Evolutionary conservation across 768 basidiomycete genomes (phyloP), one percentile per base, ranked within the genome.

Genomic region (Dendrothele bispora): DNA sequence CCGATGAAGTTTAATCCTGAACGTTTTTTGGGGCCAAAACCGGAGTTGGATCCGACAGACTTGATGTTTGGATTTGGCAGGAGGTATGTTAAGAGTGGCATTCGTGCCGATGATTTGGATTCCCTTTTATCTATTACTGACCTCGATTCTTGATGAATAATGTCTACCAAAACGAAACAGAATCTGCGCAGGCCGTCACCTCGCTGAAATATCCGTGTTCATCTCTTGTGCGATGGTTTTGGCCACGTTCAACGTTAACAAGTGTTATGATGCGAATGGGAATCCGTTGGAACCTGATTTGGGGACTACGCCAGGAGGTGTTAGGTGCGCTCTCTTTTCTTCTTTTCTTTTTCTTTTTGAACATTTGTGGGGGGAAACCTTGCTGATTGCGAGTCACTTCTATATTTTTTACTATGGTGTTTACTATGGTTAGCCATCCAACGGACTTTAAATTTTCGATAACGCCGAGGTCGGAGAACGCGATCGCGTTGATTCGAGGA

Each of bases 41-140:
- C 73, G 24, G 79, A 84, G 56, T 60, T 56, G n/a, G 83, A 86
- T 61, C 82, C 84, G 49, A 78, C 78, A 46, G 71, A 71, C 38
- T 59, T 83, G 39, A 82, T 79, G 55, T 88, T 86, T 64, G 86
- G 86, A 5, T 88, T 86, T 57, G 86, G 86, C 39, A 70, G 86
- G 64, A 76, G 86, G 77, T 75, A 50, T n/a, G n/a, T n/a, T n/a
- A n/a, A n/a, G n/a, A 48, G 41, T 41, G 43, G n/a, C n/a, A 12
- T 29, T 18, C 11, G 25, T 10, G 21, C 11, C 40, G 10, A 11
- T 20, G n/a, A n/a, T n/a, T n/a, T n/a, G n/a, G n/a, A n/a, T n/a
- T 21, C 3, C 24, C n/a, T 14, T 30, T 52, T 24, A 48, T 39
- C 30, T 7, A 35, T 51, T 36, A 50, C 39, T 22, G 28, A 32